A percentile compares a stretch with the other conserved stretches of the same genome.
Conservation (phyloP, 108 stramenopile species). For the Epithemia pelagica region DNA sequence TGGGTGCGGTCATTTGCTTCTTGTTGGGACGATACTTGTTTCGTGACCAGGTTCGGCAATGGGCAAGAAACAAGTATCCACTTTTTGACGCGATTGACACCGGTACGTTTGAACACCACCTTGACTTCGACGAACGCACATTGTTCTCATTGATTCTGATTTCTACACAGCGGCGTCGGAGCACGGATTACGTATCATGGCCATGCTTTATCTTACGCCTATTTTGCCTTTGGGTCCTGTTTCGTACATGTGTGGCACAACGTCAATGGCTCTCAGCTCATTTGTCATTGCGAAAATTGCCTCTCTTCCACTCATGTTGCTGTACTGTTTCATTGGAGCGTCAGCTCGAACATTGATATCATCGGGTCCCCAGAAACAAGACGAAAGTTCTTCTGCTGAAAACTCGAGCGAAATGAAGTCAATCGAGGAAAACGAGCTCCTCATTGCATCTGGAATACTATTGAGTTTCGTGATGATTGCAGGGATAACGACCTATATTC, state of each 20-base stretch:
- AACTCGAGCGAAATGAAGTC: constrained; percentile 30
- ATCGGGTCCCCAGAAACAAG: constrained; percentile 5
- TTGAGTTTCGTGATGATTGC: constrained; percentile 69
- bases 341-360: constrained; percentile 7
- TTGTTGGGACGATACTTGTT: constrained; percentile 70
- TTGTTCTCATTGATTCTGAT: background rate
- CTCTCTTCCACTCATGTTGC: constrained; percentile 58
- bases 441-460: constrained; percentile 56
- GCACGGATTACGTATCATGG: constrained; percentile 77
- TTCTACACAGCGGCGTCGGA: constrained; percentile 48
- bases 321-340: constrained; percentile 79
- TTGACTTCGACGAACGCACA: background rate
- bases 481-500: constrained; percentile 53
- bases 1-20: constrained; percentile 69
- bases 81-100: constrained; percentile 83
- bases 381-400: constrained; percentile 7
- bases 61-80: constrained; percentile 67
- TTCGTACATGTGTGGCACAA: constrained; percentile 78
- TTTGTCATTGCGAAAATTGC: constrained; percentile 76
- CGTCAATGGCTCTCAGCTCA: constrained; percentile 51
- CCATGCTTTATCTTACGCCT: constrained; percentile 75
- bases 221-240: constrained; percentile 71
- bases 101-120: constrained; percentile 26
- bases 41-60: constrained; percentile 63
- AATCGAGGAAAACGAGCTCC: constrained; percentile 49